Percentiles rank a stretch among this genome's conserved stretches.
Evolutionary conservation across 2,329 filamentous ascomycete species (phyloP).

Genomic region (Leptographium radiaticola): DNA sequence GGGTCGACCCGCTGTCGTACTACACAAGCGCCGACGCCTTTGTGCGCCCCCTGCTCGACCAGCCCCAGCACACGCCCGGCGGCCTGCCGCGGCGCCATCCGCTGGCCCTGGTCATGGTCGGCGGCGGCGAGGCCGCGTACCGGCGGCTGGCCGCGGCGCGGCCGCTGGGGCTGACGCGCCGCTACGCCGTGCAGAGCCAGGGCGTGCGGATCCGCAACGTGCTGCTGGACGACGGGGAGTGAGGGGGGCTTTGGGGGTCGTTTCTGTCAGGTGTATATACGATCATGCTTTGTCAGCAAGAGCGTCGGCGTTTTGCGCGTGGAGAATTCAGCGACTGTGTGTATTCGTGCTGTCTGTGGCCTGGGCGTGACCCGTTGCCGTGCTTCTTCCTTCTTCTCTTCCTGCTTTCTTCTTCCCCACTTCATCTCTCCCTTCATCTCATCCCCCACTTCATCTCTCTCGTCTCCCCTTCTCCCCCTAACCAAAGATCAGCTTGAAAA

Average conservation of each 20-base stretch:
- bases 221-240: slow-evolving; percentile 39
- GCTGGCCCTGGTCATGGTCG: slow-evolving; percentile 74
- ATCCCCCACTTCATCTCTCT: neutral
- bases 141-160: slow-evolving; percentile 47
- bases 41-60: slow-evolving; percentile 57
- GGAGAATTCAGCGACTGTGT: too few species aligned
- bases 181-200: slow-evolving; percentile 71
- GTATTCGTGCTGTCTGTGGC: too few species aligned
- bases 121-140: slow-evolving; percentile 55
- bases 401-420: neutral
- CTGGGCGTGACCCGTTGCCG: too few species aligned
- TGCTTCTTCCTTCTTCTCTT: too few species aligned
- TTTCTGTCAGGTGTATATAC: too few species aligned
- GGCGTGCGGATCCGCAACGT: slow-evolving; percentile 70
- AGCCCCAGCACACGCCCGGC: slow-evolving; percentile 55
- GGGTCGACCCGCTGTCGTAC: slow-evolving; percentile 11
- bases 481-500: slow-evolving; percentile 80
- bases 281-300: too few species aligned
- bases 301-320: too few species aligned
- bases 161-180: slow-evolving; percentile 60
- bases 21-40: slow-evolving; percentile 21
- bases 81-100: slow-evolving; percentile 58
- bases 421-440: neutral
- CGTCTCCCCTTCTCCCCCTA: slow-evolving; percentile 17
- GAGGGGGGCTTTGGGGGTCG: too few species aligned